A percentile compares a stretch with the other conserved stretches of the same genome.
Conservation (phyloP, 495 filamentous ascomycete species). For the Penicillium diatomitis region DNA sequence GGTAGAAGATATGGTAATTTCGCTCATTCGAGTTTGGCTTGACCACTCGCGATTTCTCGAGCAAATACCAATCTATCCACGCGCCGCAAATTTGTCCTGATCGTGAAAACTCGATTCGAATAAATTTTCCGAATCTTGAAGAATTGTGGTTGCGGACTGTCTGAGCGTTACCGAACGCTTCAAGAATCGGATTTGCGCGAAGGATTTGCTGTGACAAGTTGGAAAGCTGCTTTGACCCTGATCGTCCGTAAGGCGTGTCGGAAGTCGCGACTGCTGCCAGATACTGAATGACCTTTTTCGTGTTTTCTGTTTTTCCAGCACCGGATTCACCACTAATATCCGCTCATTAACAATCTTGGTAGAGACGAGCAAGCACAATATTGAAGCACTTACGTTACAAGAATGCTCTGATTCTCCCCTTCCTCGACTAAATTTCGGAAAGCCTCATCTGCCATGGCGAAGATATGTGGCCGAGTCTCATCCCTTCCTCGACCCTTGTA, state of each 20-base stretch:
- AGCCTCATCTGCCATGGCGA: constrained; percentile 95
- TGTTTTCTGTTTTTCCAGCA: constrained; percentile 98
- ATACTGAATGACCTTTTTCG: constrained; percentile 99
- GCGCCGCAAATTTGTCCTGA: constrained; percentile 90
- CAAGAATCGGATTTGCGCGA: constrained; percentile 92
- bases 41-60: constrained; percentile 95
- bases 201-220: constrained; percentile 96
- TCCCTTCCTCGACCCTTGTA: constrained; percentile 85
- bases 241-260: constrained; percentile 59
- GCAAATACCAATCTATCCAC: constrained; percentile 95
- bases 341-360: background rate
- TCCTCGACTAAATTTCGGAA: constrained; percentile 94
- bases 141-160: constrained; percentile 98
- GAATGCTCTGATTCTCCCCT: constrained; percentile 91
- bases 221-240: constrained; percentile 56
- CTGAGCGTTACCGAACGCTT: constrained; percentile 97
- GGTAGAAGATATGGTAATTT: constrained; percentile 98
- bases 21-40: constrained; percentile 76
- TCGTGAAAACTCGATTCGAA: constrained; percentile 89
- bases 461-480: constrained; percentile 95
- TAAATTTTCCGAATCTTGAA: constrained; percentile 98
- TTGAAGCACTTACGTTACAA: constrained; percentile 61
- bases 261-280: constrained; percentile 87
- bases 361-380: too few species aligned
- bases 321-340: constrained; percentile 74